Base-by-base conservation (phyloP, 2,329 filamentous ascomycete species). In the Hypoxylon sp. region DNA sequence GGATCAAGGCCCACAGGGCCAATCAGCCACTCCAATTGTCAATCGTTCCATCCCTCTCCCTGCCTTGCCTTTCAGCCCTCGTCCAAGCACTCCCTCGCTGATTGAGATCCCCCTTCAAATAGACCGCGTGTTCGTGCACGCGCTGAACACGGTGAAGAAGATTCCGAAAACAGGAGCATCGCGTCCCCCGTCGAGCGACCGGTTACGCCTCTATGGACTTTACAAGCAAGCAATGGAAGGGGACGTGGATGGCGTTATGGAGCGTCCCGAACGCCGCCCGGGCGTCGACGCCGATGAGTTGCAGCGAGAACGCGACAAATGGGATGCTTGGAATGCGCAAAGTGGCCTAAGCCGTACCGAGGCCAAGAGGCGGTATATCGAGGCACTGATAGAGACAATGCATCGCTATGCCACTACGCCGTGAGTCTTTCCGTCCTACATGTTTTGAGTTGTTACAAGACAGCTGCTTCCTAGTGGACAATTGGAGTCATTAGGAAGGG, bases 171-270 rank as follows among this genome's bases (percentile, higher is more conserved):
- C 94, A 16, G 95, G 96, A 68, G 93, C 93, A 54, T 89, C 93
- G 68, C 91, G 96, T 67, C 96, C 96, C 46, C 96, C 96, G 49
- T 88, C 93, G 1, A 83, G 86, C 65, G 94, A 96, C 75, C 91
- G 96, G 61, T 85, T 99, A 72, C 91, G 92, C 62, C 91, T 99
- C 67, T 99, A 99, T 90, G 96, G 96, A 69, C 86, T 99, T 71
- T 99, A 99, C 83, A 99, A 99, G 78, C 96, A 99, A 80, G 93
- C 93, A 67, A 98, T 98, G 96, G 94, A 99, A 82, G 96, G 96
- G 50, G 93, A 99, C 79, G 94, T 98, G 32, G 92, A 96, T 71
- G 92, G 93, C 50, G 93, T 98, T 51, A 96, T 97, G 91, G 90
- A 95, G 73, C 87, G 93, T 46, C 95, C 96, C 38, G 82, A 81